Evolutionary conservation across 2,329 filamentous ascomycete genomes (phyloP).

Genomic region (Chaetomium sp.): DNA sequence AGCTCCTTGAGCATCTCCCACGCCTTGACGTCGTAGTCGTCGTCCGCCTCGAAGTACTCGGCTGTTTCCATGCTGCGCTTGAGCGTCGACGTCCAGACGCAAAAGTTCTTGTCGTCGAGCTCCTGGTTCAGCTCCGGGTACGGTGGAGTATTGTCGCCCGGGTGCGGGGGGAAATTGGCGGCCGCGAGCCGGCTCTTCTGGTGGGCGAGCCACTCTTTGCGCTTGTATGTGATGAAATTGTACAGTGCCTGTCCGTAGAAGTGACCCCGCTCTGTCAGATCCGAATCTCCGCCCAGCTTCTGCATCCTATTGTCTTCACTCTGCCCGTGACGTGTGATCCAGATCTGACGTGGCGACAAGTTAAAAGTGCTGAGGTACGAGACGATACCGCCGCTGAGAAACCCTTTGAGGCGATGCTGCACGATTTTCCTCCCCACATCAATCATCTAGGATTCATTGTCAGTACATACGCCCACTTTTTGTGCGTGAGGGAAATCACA

Average conservation of each 20-base stretch:
- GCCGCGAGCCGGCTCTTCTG: conserved; percentile 72
- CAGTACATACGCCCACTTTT: too few species aligned
- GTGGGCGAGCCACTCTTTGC: conserved; percentile 73
- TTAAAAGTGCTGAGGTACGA: conserved; percentile 98
- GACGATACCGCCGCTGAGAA: conserved; percentile 84
- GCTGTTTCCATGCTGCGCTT: conserved; percentile 82
- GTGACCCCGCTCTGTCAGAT: conserved; percentile 72
- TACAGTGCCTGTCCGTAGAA: conserved; percentile 74
- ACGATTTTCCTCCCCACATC: conserved; percentile 94
- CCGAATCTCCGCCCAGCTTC: conserved; percentile 86
- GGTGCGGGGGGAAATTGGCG: conserved; percentile 79
- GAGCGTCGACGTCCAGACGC: conserved; percentile 98
- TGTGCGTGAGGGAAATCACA: neutral
- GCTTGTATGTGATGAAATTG: conserved; percentile 75
- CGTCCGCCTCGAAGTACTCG: conserved; percentile 80
- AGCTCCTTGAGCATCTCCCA: conserved; percentile 98
- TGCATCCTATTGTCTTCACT: conserved; percentile 80
- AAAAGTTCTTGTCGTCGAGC: conserved; percentile 79
- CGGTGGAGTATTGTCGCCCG: conserved; percentile 88
- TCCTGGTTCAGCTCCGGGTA: conserved; percentile 77
- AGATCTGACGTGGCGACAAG: conserved; percentile 88
- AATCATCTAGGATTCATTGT: conserved; percentile 60
- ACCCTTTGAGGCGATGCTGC: conserved; percentile 83
- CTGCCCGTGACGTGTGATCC: conserved; percentile 94
- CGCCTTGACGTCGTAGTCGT: conserved; percentile 93